A percentile compares a stretch with the other conserved stretches of the same genome.
Conservation (phyloP, 352 stramenopile species). For the Phytopythium ostracodes region DNA sequence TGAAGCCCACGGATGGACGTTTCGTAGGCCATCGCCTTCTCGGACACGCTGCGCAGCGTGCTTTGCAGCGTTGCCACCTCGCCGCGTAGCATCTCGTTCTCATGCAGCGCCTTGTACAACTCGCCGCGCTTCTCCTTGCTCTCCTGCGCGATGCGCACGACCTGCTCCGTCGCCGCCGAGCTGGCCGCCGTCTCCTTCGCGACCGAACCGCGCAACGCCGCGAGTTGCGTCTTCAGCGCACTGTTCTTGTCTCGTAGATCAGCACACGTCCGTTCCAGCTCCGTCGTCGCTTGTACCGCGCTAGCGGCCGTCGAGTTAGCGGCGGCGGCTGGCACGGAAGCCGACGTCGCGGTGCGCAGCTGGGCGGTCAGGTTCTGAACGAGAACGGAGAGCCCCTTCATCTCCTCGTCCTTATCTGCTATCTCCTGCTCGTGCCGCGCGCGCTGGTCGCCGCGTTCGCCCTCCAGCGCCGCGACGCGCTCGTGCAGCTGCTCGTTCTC, state of each 20-base stretch:
- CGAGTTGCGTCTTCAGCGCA: conserved; percentile 28
- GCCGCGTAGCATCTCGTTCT: conserved; percentile 60
- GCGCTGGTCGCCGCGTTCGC: conserved; percentile 15
- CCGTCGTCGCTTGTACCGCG: neutral
- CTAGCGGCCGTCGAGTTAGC: conserved; percentile 5
- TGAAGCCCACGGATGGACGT: conserved; percentile 36
- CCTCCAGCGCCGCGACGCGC: conserved; percentile 32
- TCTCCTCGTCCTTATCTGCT: conserved; percentile 22
- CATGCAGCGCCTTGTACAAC: conserved; percentile 57
- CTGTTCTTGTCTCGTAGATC: conserved; percentile 35
- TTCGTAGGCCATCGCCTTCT: conserved; percentile 44
- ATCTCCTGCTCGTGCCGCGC: conserved; percentile 13
- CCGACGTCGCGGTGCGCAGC: conserved; percentile 1
- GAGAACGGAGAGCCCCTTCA: conserved; percentile 15
- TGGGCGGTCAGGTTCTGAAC: conserved; percentile 14
- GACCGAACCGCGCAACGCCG: conserved; percentile 29
- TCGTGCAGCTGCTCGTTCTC: conserved; percentile 74
- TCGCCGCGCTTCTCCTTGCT: conserved; percentile 49
- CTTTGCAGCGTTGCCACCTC: conserved; percentile 24
- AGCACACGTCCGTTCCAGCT: conserved; percentile 11
- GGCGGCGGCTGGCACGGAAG: neutral
- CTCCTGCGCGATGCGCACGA: conserved; percentile 27
- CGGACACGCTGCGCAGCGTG: conserved; percentile 32
- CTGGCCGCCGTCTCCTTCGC: conserved; percentile 29
- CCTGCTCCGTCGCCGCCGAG: conserved; percentile 28